A percentile compares a stretch with the other conserved stretches of the same genome.
These are phyloP conservation scores for Chamaenerion angustifolium DNA, from an alignment of 345 rosid species.

Conservation along the genomic window DNA sequence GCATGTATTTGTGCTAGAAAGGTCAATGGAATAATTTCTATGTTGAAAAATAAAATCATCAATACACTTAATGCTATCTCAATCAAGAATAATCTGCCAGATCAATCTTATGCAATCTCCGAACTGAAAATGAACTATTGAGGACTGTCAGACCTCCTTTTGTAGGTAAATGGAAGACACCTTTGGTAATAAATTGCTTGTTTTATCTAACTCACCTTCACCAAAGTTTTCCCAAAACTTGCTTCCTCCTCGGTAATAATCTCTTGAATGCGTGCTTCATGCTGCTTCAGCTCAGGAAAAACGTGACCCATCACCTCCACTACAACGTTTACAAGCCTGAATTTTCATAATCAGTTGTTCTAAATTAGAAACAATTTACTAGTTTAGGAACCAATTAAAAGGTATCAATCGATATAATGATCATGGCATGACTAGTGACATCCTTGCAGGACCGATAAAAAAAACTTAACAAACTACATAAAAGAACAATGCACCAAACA, in stretches of 20 bases:
- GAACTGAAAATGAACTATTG: no score
- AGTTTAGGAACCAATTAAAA: background rate
- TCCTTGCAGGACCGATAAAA: background rate
- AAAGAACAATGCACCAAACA: no score
- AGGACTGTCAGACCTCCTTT: no score
- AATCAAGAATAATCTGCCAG: no score
- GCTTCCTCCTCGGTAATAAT: slow-evolving; percentile 74
- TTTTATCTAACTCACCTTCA: slow-evolving; percentile 6
- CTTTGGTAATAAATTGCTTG: background rate
- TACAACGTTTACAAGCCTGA: slow-evolving; percentile 69
- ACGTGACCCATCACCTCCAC: slow-evolving; percentile 67
- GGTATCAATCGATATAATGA: background rate
- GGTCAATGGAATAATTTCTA: no score
- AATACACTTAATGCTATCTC: no score
- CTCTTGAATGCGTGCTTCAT: slow-evolving; percentile 56
- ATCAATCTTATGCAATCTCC: no score
- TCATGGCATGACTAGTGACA: background rate
- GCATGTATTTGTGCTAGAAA: no score
- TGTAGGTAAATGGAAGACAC: no score
- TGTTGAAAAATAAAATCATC: no score
- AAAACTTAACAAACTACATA: background rate
- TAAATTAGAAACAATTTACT: background rate
- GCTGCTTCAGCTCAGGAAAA: slow-evolving; percentile 77
- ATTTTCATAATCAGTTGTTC: slow-evolving; percentile 5
- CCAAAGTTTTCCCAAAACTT: slow-evolving; percentile 86